Conservation (phyloP, 306 rosid species). For the Fagus crenata region DNA sequence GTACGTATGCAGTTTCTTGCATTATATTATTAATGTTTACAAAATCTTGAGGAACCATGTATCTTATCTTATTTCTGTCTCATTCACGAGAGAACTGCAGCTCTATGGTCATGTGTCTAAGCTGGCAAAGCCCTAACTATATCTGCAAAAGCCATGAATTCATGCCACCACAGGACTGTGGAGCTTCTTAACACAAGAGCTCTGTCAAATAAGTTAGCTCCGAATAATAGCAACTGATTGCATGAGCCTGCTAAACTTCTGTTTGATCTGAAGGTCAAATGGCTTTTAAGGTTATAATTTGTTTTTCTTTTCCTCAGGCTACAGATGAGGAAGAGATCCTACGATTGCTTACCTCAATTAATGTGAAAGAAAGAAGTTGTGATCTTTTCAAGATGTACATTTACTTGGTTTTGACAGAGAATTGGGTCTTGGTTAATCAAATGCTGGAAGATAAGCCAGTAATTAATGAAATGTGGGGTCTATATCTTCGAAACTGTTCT, state of each 20-base stretch:
- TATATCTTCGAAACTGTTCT: conserved; percentile 63
- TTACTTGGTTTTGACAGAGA: conserved; percentile 70
- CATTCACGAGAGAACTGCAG: background rate
- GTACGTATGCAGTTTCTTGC: background rate
- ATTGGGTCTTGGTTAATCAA: conserved; percentile 65
- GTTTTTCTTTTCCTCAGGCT: conserved; percentile 44
- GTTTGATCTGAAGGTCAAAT: background rate
- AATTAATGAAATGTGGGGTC: conserved; percentile 61
- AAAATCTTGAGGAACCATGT: background rate
- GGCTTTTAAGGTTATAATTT: background rate
- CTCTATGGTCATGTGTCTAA: background rate
- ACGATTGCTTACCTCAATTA: conserved; percentile 47
- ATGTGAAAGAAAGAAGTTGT: conserved; percentile 65
- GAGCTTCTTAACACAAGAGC: background rate
- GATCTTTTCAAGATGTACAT: conserved; percentile 74
- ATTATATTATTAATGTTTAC: background rate
- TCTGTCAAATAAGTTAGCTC: background rate
- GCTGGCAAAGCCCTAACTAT: background rate
- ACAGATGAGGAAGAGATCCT: conserved; percentile 54
- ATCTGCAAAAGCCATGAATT: background rate
- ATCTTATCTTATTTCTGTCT: background rate
- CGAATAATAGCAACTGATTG: background rate
- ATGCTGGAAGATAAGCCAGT: conserved; percentile 42
- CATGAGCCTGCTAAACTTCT: background rate
- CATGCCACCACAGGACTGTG: background rate